phyloP scores from a whole-genome alignment of 148 eudicot species.

The Silene latifolia region DNA sequence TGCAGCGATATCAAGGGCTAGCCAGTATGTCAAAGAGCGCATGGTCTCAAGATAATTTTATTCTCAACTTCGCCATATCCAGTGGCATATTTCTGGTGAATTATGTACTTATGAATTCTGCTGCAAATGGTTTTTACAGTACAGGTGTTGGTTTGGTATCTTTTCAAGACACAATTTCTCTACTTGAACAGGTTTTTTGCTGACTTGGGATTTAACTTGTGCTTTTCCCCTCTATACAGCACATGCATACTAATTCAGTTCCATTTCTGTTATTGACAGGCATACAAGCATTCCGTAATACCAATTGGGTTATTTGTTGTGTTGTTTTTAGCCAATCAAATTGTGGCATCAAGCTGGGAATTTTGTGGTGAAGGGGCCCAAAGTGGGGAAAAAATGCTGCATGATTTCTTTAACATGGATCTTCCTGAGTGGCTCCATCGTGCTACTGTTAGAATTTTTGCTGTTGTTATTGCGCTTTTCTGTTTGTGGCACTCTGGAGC shows the following conservation, averaged over 20 bases:
- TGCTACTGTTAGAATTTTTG: slow-evolving; percentile 63
- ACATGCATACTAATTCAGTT: slow-evolving; percentile 1
- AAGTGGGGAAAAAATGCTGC: slow-evolving; percentile 57
- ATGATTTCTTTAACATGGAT: slow-evolving; percentile 62
- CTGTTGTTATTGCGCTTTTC: slow-evolving; percentile 65
- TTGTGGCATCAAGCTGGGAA: slow-evolving; percentile 67
- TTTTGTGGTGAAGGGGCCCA: slow-evolving; percentile 47
- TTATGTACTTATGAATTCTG: slow-evolving; percentile 63
- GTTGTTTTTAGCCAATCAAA: slow-evolving; percentile 68
- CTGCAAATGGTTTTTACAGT: slow-evolving; percentile 67
- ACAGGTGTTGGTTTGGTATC: slow-evolving; percentile 71
- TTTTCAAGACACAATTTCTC: slow-evolving; percentile 71
- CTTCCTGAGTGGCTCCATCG: slow-evolving; percentile 95
- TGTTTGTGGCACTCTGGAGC: slow-evolving; percentile 77
- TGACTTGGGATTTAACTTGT: slow-evolving; percentile 10
- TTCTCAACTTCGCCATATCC: slow-evolving; percentile 58
- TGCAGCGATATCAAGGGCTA: slow-evolving; percentile 42
- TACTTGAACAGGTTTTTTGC: slow-evolving; percentile 70
- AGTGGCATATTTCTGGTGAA: slow-evolving; percentile 86
- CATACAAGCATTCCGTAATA: slow-evolving; percentile 48
- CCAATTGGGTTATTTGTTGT: slow-evolving; percentile 54
- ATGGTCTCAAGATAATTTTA: slow-evolving; percentile 61
- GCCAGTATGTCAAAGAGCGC: slow-evolving; percentile 39
- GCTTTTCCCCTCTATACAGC: neutral
- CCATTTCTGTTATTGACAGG: slow-evolving; percentile 47